Conservation (phyloP, 225 moss, liverwort and hornwort genomes). For the Sphagnum contortum region DNA sequence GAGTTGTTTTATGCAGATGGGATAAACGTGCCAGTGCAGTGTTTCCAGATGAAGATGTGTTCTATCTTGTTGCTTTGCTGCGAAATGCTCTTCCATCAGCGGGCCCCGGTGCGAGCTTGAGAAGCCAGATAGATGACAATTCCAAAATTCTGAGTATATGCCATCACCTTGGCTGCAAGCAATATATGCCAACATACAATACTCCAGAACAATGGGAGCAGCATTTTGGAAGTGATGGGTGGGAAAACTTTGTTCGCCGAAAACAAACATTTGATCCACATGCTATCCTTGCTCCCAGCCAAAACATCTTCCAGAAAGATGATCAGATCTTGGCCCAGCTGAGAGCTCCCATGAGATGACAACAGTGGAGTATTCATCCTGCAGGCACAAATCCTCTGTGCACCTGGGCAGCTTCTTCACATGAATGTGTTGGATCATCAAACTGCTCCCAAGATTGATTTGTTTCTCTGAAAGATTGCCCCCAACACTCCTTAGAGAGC, state of each 20-base stretch:
- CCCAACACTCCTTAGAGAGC: no score
- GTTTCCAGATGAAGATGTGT: constrained; percentile 26
- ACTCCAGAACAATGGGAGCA: constrained; percentile 18
- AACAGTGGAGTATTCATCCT: no score
- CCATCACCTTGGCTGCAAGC: constrained; percentile 27
- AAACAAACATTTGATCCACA: constrained; percentile 38
- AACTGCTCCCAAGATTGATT: no score
- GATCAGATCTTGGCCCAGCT: constrained; percentile 10
- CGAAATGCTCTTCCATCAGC: constrained; percentile 28
- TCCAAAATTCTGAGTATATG: constrained; percentile 32
- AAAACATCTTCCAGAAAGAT: constrained; percentile 36
- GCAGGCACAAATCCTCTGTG: no score
- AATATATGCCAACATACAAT: constrained; percentile 33
- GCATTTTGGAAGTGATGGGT: constrained; percentile 23
- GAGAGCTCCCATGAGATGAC: background rate
- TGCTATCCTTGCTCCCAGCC: constrained; percentile 43
- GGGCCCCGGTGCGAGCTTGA: constrained; percentile 14
- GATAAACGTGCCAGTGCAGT: constrained; percentile 22
- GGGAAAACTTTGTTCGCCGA: constrained; percentile 27
- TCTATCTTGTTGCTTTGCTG: constrained; percentile 44
- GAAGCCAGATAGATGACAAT: constrained; percentile 25
- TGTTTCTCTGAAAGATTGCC: no score
- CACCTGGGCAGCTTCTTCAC: no score
- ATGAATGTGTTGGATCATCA: no score
- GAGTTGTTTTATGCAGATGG: constrained; percentile 11